These are phyloP conservation scores for Cinnamomum micranthum DNA, from an alignment of 164 flowering plant genomes.

Conservation along the genomic window DNA sequence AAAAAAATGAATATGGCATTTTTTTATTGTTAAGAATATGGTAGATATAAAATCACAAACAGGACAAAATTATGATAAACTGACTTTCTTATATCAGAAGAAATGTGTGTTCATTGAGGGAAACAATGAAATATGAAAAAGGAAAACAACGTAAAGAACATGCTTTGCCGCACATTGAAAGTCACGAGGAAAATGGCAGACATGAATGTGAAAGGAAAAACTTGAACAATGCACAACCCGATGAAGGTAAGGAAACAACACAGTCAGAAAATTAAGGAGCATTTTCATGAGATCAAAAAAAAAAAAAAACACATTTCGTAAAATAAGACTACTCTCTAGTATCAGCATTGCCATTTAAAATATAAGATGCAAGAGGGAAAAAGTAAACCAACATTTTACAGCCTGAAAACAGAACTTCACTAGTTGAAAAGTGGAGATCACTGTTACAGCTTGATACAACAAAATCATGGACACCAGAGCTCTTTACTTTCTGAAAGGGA, in stretches of 20 bases:
- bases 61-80: too few relatives aligned
- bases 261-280: not conserved
- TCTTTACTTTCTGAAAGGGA: too few relatives aligned
- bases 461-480: too few relatives aligned
- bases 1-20: not conserved
- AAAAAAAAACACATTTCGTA: not conserved
- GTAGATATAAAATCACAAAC: not conserved
- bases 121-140: not conserved
- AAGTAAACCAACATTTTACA: too few relatives aligned
- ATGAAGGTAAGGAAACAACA: not conserved
- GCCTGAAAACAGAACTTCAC: too few relatives aligned
- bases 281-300: not conserved
- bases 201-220: not conserved
- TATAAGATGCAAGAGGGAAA: too few relatives aligned
- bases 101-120: too few relatives aligned
- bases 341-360: not conserved
- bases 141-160: not conserved
- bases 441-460: too few relatives aligned
- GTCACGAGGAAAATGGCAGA: not conserved
- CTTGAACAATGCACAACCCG: not conserved
- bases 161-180: not conserved
- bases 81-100: too few relatives aligned
- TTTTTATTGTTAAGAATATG: not conserved
- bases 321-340: not conserved
- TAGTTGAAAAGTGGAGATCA: too few relatives aligned